Evolutionary conservation across 192 early-diverging fungal genomes (phyloP).

Genomic region (Rhizoclosmatium globosum): DNA sequence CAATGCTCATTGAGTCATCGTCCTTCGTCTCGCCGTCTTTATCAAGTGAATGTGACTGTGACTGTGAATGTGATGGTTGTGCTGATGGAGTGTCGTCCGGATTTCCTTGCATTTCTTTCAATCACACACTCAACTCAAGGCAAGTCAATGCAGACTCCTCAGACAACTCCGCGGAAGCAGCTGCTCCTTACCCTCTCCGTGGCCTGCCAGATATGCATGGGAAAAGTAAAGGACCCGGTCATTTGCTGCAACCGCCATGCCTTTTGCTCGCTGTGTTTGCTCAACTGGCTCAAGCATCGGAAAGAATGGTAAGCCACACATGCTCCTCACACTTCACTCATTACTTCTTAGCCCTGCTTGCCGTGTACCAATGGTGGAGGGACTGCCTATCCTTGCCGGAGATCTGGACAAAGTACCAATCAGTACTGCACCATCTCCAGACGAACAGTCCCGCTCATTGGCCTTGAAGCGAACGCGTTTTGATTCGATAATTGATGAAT

Average conservation of each 20-base stretch:
- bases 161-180: not conserved
- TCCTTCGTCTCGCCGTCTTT: not conserved
- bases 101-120: not conserved
- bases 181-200: not conserved
- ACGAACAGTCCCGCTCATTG: not conserved
- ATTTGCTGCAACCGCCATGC: not conserved
- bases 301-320: not conserved
- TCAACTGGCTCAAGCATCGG: not conserved
- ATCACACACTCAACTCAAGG: not conserved
- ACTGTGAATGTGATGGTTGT: too few species aligned
- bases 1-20: not conserved
- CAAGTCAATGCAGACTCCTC: not conserved
- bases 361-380: not conserved
- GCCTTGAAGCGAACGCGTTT: not conserved
- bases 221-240: not conserved
- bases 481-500: not conserved
- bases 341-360: not conserved
- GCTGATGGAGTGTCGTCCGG: not conserved
- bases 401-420: not conserved
- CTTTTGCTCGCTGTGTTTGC: not conserved
- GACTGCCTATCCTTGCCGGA: not conserved
- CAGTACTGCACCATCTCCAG: not conserved
- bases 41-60: too few species aligned
- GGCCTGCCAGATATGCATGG: not conserved
- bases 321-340: not conserved